These are phyloP conservation scores for Hortiboletus flavorubellus DNA, from an alignment of 768 basidiomycete genomes.

Conservation along the genomic window DNA sequence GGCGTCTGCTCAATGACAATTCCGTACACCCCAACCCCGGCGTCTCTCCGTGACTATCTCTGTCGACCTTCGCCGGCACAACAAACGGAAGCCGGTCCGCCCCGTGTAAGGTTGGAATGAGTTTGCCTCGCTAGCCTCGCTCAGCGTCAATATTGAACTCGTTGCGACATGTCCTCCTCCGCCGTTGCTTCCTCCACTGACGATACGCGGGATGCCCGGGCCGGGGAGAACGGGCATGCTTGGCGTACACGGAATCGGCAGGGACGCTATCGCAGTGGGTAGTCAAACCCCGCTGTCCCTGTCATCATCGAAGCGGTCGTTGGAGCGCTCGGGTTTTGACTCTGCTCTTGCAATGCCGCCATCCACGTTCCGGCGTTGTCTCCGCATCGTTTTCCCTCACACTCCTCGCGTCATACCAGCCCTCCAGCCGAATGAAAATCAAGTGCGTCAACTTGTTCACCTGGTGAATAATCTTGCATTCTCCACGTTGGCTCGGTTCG, in stretches of 20 bases:
- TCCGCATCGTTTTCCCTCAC: constrained; percentile 23
- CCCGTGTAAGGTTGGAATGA: constrained; percentile 17
- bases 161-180: constrained; percentile 20
- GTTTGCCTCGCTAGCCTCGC: constrained; percentile 23
- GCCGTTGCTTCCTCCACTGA: constrained; percentile 22
- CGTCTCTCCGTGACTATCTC: background rate
- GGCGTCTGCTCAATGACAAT: constrained; percentile 24
- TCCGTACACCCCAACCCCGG: constrained; percentile 40
- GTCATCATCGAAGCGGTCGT: background rate
- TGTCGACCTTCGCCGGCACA: constrained; percentile 7
- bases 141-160: constrained; percentile 31
- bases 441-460: background rate
- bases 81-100: constrained; percentile 21
- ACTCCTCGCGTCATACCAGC: constrained; percentile 18
- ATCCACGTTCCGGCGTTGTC: constrained; percentile 10
- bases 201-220: constrained; percentile 23
- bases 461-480: background rate
- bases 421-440: constrained; percentile 32
- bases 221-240: constrained; percentile 21
- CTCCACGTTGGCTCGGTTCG: background rate
- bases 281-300: constrained; percentile 30
- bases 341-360: no score
- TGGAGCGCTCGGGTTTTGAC: no score
- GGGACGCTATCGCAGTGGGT: constrained; percentile 38
- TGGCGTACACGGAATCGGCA: constrained; percentile 40